Base-by-base conservation (phyloP, 768 basidiomycete species). In the Pluteus cervinus region DNA sequence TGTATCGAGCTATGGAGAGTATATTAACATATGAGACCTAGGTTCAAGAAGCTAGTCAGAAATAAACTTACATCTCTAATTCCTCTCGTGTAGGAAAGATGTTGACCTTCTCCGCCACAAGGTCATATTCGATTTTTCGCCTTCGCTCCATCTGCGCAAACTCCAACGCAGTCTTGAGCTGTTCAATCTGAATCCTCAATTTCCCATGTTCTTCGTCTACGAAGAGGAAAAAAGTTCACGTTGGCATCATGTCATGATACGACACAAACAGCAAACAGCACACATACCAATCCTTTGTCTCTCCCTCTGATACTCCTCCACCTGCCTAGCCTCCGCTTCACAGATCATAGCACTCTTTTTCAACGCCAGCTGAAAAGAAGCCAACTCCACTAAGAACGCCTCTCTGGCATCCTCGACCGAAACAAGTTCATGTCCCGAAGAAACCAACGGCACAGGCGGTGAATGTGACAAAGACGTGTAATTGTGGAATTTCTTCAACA, bases 81-180 rank as follows among this genome's bases (percentile, higher is more conserved):
- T 90, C 89, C 7, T 81, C 79, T 37, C 88, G 68, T 44, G 68
- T 79, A 4, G 87, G 86, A 3, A 90, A 59, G 12, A 76, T 73
- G 49, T 88, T 86, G 33, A 89, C 77, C 55, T 81, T 87, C 60
- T 90, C 89, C 3, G 89, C 75, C 25, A 91, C 73, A 31, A 73
- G 64, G 63, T 91, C 88, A 53, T 91, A 91, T 51, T 91, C 88
- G 47, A 90, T 87, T 64, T 88, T 91, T 38, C 80, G 73, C 42
- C 67, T 69, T 32, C 88, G 76, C 39, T 79, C 63, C 51, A 82
- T 64, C 51, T 91, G 89, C 4, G 84, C 87, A 46, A 87, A 77
- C 46, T 88, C 86, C 40, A 91, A 57, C 3, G 76, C 72, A 14
- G 68, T 66, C 58, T 89, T 90, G 47, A 91, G 70, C 46, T 85